Evolutionary conservation across 108 stramenopile genomes (phyloP), one percentile per base, ranked within the genome.

Genomic region (Schizochytrium sp.): DNA sequence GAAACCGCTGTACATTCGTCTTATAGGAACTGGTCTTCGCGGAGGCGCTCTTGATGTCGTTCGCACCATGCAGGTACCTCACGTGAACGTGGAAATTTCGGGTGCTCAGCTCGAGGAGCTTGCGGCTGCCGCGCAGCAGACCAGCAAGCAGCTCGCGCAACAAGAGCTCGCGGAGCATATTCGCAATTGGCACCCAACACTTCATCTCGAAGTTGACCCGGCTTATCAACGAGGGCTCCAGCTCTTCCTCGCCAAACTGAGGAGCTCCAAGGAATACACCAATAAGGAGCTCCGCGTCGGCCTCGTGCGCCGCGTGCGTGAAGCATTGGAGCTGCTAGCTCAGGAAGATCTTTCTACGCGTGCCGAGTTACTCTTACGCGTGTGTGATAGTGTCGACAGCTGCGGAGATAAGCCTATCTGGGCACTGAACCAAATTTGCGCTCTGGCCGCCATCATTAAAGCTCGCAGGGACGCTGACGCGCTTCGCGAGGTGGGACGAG

Each of bases 381-480:
- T 83, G 16, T 21, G 45, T 23, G 76, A 83, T 23, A 83, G 76
- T 23, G 76, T 83, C n/a, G 76, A 83, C 51, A 83, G 23, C 51
- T 83, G 76, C 76, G 51, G 76, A 14, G 76, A 83, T 23, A 83
- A 83, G 76, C 76, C 76, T 1, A 83, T 83, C 1, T 83, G 76
- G 76, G 76, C 76, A 53, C n/a, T 83, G 12, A 83, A 83, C 28
- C 76, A 83, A 28, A 83, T 83, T 2, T 53, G 51, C 76, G 76
- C 51, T 12, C n/a, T 83, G 12, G 76, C 51, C 16, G 51, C 48
- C 44, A 53, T 53, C 4, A 53, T 23, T 3, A 12, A 34, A 6
- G 76, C 76, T 34, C 76, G 76, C n/a, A 3, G 48, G 6, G 51
- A 83, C 28, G 23, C 23, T 12, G 76, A 83, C n/a, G 25, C 19